Evolutionary conservation across 768 basidiomycete species (phyloP).

Genomic region (Rhodotorula diobovata): DNA sequence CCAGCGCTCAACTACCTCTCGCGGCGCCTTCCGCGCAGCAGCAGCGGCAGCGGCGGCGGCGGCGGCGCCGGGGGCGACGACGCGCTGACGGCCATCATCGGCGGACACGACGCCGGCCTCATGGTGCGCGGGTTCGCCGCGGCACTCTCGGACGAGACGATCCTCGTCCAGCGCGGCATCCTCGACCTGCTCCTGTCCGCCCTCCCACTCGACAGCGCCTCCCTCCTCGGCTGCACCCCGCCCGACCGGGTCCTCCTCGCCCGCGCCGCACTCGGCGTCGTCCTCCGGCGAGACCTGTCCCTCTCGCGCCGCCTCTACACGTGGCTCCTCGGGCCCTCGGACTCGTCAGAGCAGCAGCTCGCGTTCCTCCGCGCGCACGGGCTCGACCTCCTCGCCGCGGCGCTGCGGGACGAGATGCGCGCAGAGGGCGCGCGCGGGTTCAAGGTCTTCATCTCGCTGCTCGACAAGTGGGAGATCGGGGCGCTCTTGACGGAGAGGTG

Average conservation of each 20-base stretch:
- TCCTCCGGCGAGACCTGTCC: constrained; percentile 84
- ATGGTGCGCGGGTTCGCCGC: constrained; percentile 91
- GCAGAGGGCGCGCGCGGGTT: constrained; percentile 50
- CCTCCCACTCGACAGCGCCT: constrained; percentile 66
- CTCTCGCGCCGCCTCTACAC: constrained; percentile 86
- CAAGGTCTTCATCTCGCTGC: constrained; percentile 87
- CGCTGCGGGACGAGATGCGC: constrained; percentile 56
- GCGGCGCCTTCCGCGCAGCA: constrained; percentile 61
- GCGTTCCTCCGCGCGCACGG: constrained; percentile 65
- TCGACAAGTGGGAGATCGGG: constrained; percentile 98
- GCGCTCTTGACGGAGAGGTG: constrained; percentile 69
- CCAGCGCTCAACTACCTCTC: constrained; percentile 82
- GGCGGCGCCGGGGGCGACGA: constrained; percentile 51
- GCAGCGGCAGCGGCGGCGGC: constrained; percentile 52
- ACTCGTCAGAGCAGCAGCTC: constrained; percentile 67
- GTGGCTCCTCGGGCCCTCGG: constrained; percentile 83
- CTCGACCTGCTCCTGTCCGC: constrained; percentile 79
- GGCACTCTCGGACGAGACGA: constrained; percentile 85
- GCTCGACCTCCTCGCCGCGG: constrained; percentile 64
- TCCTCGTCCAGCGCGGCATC: constrained; percentile 78
- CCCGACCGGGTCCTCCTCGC: constrained; percentile 73
- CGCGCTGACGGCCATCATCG: constrained; percentile 68
- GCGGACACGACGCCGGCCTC: constrained; percentile 80
- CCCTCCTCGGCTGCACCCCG: constrained; percentile 54
- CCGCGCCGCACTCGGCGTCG: constrained; percentile 78